Percentiles rank a stretch among this genome's conserved stretches.
Conservation (phyloP, 805 yeast species). For the Candida verbasci region DNA sequence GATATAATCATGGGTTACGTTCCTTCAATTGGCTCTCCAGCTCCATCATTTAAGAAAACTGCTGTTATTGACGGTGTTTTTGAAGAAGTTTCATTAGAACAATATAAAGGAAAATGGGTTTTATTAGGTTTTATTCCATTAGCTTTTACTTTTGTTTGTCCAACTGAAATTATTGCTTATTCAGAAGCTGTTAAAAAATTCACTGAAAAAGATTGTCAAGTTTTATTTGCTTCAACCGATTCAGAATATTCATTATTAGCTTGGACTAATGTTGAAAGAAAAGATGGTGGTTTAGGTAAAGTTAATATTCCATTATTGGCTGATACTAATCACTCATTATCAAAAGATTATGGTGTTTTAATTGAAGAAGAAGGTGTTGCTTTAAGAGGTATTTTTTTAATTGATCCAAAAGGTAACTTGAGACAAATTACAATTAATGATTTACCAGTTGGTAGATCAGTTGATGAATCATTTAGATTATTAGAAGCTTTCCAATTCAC, state of each 20-base stretch:
- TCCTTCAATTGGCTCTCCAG: slow-evolving; percentile 89
- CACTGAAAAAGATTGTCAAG: slow-evolving; percentile 79
- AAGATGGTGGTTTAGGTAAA: slow-evolving; percentile 97
- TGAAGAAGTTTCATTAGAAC: slow-evolving; percentile 91
- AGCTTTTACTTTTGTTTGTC: slow-evolving; percentile 99
- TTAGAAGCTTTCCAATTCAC: slow-evolving; percentile 99
- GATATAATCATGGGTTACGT: slow-evolving; percentile 68
- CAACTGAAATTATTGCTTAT: slow-evolving; percentile 98
- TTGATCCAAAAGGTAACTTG: slow-evolving; percentile 90
- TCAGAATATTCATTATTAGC: slow-evolving; percentile 96
- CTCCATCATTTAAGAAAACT: slow-evolving; percentile 93
- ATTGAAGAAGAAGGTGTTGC: slow-evolving; percentile 96
- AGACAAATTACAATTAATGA: slow-evolving; percentile 98
- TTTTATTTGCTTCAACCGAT: slow-evolving; percentile 96
- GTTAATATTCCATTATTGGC: slow-evolving; percentile 92
- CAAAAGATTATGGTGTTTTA: slow-evolving; percentile 96
- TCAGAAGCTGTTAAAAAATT: slow-evolving; percentile 92
- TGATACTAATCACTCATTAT: slow-evolving; percentile 92
- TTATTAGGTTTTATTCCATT: slow-evolving; percentile 94
- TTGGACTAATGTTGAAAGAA: slow-evolving; percentile 95
- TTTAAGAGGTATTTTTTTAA: slow-evolving; percentile 95
- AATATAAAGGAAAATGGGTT: slow-evolving; percentile 98
- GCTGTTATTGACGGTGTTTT: slow-evolving; percentile 96
- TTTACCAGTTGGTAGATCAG: slow-evolving; percentile 98
- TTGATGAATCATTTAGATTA: slow-evolving; percentile 95